These are phyloP conservation scores for Colletotrichum nymphaeae DNA, from an alignment of 2,329 filamentous ascomycete genomes.

Conservation along the genomic window DNA sequence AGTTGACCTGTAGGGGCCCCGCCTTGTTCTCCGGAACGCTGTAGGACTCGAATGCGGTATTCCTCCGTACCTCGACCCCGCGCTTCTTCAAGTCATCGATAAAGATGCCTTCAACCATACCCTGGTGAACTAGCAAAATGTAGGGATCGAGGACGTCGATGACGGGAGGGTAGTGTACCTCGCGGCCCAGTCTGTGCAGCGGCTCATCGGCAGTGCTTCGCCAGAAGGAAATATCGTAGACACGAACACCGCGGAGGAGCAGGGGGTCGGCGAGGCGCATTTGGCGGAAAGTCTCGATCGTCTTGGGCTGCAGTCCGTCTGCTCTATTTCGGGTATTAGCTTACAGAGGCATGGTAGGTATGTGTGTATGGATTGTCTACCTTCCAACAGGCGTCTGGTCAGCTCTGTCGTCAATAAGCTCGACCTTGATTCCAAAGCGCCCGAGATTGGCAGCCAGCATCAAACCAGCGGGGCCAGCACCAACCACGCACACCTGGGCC, in stretches of 20 bases:
- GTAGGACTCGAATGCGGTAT: conserved; percentile 72
- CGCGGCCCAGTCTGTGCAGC: conserved; percentile 71
- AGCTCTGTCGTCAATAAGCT: conserved; percentile 75
- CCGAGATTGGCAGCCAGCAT: conserved; percentile 68
- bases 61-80: conserved; percentile 71
- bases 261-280: conserved; percentile 78
- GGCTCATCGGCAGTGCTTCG: conserved; percentile 61
- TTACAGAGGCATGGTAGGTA: background rate
- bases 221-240: conserved; percentile 84
- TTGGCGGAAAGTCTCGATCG: conserved; percentile 81
- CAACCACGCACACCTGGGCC: conserved; percentile 63
- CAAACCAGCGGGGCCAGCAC: conserved; percentile 66
- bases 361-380: conserved; percentile 42
- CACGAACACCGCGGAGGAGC: conserved; percentile 73
- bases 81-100: conserved; percentile 75
- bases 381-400: conserved; percentile 75
- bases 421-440: conserved; percentile 73
- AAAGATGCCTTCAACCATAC: conserved; percentile 79
- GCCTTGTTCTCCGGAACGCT: conserved; percentile 56
- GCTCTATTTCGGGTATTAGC: conserved; percentile 54
- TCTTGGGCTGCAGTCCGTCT: conserved; percentile 82
- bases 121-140: conserved; percentile 74
- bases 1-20: conserved; percentile 62
- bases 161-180: conserved; percentile 75
- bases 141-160: conserved; percentile 69